Percentiles rank a stretch among this genome's conserved stretches.
These are phyloP conservation scores for Rossbeevera mucosa DNA, from an alignment of 768 basidiomycete genomes.

Conservation along the genomic window DNA sequence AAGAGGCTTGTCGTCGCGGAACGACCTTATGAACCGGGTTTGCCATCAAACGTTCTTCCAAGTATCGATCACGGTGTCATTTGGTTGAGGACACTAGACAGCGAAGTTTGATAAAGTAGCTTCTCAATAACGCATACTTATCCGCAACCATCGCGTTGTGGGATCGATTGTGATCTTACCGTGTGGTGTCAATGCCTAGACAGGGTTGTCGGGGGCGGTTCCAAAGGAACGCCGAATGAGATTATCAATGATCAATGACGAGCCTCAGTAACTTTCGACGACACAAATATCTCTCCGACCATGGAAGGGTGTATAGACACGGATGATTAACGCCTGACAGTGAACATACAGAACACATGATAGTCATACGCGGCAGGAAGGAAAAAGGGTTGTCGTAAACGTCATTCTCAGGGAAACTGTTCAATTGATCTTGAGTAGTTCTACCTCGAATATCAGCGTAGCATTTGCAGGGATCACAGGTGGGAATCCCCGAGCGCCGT, in stretches of 20 bases:
- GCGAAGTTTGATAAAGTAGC: neutral
- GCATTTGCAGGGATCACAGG: constrained; percentile 76
- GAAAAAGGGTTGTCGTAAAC: constrained; percentile 17
- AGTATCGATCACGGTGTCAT: neutral
- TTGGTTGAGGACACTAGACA: neutral
- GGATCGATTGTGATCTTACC: neutral
- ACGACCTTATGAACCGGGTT: neutral
- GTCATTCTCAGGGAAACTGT: constrained; percentile 16
- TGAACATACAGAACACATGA: constrained; percentile 25
- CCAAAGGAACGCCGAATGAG: neutral
- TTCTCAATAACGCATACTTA: neutral
- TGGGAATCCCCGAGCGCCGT: constrained; percentile 70
- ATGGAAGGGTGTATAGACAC: constrained; percentile 6
- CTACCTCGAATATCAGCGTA: constrained; percentile 77
- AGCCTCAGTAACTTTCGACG: neutral
- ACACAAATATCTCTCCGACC: neutral
- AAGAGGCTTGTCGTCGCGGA: neutral
- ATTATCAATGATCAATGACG: neutral
- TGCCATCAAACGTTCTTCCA: neutral
- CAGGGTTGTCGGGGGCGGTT: neutral
- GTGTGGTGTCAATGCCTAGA: neutral
- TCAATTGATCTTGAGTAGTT: constrained; percentile 68
- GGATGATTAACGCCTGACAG: constrained; percentile 12
- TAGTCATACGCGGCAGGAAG: constrained; percentile 14
- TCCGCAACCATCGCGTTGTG: neutral